Conservation (phyloP, 257 asterid species). For the Solanum boliviense region DNA sequence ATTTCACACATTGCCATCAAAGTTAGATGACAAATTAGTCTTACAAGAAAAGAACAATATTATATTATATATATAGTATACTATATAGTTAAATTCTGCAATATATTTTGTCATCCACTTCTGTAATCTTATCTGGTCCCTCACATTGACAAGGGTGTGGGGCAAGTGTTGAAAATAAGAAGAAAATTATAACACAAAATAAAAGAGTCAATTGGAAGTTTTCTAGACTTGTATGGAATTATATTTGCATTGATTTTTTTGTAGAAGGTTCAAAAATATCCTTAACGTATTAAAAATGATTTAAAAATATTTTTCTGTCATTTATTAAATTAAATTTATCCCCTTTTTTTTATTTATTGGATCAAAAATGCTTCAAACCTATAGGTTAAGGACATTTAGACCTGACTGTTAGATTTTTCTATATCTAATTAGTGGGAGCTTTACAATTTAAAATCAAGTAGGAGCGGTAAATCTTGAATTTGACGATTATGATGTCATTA, state of each 20-base stretch:
- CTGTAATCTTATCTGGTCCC: background rate
- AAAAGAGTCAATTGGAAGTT: background rate
- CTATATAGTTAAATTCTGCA: background rate
- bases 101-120: background rate
- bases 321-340: too few relatives aligned
- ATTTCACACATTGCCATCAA: background rate
- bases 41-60: constrained; percentile 3
- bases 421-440: background rate
- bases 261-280: rapidly evolving
- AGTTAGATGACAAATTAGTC: too few relatives aligned
- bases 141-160: background rate
- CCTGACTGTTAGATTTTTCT: too few relatives aligned
- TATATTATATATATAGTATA: background rate
- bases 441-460: background rate
- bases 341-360: too few relatives aligned
- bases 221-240: background rate
- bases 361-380: too few relatives aligned
- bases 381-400: too few relatives aligned
- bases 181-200: background rate
- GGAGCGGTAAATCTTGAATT: background rate
- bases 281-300: too few relatives aligned
- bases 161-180: background rate
- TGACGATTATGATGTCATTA: background rate
- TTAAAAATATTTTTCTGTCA: too few relatives aligned
- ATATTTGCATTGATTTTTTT: background rate